Evolutionary conservation across 2,329 filamentous ascomycete species (phyloP).

Genomic region (Ascochyta viciae-villosae): DNA sequence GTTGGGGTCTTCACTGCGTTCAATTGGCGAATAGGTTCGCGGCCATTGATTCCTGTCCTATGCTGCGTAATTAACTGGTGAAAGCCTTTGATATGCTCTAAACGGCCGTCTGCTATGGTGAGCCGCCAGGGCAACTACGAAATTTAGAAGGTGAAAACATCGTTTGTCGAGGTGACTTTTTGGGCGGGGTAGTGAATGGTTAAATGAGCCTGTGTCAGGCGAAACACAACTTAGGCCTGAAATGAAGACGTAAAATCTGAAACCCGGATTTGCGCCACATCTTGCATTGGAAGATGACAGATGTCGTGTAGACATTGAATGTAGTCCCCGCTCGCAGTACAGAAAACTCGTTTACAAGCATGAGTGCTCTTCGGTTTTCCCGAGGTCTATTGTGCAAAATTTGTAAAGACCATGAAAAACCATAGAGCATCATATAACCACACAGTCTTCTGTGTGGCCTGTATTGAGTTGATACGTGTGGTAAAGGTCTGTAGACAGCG

Average conservation of each 20-base stretch:
- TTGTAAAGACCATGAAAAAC: too few species aligned
- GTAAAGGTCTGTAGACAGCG: too few species aligned
- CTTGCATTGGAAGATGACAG: constrained; percentile 2
- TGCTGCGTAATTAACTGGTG: neutral
- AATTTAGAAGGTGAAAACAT: constrained; percentile 3
- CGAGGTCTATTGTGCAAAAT: too few species aligned
- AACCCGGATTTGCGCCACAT: constrained; percentile 26
- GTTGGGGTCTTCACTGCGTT: neutral
- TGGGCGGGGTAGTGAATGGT: constrained; percentile 11
- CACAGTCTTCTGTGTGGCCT: too few species aligned
- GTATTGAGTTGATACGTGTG: too few species aligned
- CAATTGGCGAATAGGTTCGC: neutral
- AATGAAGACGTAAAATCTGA: constrained; percentile 28
- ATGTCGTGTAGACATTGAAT: neutral
- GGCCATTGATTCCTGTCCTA: too few species aligned
- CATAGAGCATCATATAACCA: too few species aligned
- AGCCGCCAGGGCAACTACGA: constrained; percentile 1
- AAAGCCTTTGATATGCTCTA: neutral
- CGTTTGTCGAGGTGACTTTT: constrained; percentile 12
- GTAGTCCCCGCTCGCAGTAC: too few species aligned
- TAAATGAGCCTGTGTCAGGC: constrained; percentile 25
- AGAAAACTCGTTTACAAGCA: too few species aligned
- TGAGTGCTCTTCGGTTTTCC: too few species aligned
- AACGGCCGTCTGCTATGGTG: neutral
- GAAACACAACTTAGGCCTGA: constrained; percentile 25